phyloP scores from a whole-genome alignment of 805 yeast species.

The Pichia phayaonensis region DNA sequence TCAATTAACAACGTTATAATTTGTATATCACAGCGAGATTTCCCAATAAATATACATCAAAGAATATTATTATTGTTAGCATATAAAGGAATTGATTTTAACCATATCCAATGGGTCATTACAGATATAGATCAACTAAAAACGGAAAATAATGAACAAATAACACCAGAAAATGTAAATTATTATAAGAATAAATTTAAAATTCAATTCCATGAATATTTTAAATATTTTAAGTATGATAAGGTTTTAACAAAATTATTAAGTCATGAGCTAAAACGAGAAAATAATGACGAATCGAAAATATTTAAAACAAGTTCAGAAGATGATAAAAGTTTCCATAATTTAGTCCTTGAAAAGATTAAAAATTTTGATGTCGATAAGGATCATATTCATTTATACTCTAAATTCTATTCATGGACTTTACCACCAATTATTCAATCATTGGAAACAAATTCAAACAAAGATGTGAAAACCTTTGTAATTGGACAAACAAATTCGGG shows the following conservation, averaged over 20 bases:
- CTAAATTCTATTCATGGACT: constrained; percentile 1
- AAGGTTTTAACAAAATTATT: background rate
- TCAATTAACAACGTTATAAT: constrained; percentile 1
- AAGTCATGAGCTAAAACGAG: background rate
- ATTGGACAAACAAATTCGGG: constrained; percentile 27
- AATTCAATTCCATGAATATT: background rate
- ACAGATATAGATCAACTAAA: constrained; percentile 4
- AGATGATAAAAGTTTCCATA: background rate
- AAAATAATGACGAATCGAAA: background rate
- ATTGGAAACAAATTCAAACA: constrained; percentile 1
- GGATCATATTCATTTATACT: constrained; percentile 4
- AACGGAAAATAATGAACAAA: background rate
- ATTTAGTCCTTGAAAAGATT: background rate
- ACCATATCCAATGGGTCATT: constrained; percentile 6
- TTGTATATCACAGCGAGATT: constrained; percentile 7
- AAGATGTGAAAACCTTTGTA: constrained; percentile 13
- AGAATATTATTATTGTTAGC: background rate
- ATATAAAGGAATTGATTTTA: background rate
- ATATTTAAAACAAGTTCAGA: background rate
- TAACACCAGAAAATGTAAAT: background rate
- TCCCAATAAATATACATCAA: constrained; percentile 4
- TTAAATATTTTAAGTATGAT: background rate
- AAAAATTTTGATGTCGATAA: background rate
- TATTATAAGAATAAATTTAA: background rate
- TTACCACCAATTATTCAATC: constrained; percentile 2